Percentiles rank a stretch among this genome's conserved stretches.
Conservation (phyloP, 1,284 basidiomycete genomes). For the Ganoderma sinense region DNA sequence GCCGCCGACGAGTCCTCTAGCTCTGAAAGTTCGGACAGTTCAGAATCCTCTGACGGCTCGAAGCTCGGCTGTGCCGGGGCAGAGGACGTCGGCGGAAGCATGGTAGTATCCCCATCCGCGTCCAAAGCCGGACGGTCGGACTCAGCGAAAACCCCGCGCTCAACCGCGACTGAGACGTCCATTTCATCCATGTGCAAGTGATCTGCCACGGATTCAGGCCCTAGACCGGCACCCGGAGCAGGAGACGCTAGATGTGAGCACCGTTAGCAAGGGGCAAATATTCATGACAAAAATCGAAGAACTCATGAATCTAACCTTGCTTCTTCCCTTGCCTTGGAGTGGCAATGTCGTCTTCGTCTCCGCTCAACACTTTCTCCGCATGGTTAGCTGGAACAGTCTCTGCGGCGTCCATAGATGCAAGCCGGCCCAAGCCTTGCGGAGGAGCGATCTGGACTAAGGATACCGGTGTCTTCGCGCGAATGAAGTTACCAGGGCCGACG, state of each 20-base stretch:
- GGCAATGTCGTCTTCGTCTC: not conserved
- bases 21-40: slow-evolving; percentile 5
- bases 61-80: not conserved
- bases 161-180: no score
- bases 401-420: not conserved
- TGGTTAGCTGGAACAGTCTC: not conserved
- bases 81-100: not conserved
- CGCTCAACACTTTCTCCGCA: not conserved
- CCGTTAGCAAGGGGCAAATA: not conserved
- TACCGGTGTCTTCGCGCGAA: not conserved
- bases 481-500: not conserved
- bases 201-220: not conserved
- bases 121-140: not conserved
- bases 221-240: not conserved
- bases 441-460: not conserved
- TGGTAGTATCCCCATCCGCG: not conserved
- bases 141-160: not conserved
- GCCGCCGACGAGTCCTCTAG: not conserved
- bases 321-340: not conserved
- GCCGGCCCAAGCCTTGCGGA: not conserved
- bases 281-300: not conserved
- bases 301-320: not conserved
- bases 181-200: not conserved
- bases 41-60: not conserved
- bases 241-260: no score